phyloP scores from a whole-genome alignment of 306 rosid genomes.

The Cicer arietinum region DNA sequence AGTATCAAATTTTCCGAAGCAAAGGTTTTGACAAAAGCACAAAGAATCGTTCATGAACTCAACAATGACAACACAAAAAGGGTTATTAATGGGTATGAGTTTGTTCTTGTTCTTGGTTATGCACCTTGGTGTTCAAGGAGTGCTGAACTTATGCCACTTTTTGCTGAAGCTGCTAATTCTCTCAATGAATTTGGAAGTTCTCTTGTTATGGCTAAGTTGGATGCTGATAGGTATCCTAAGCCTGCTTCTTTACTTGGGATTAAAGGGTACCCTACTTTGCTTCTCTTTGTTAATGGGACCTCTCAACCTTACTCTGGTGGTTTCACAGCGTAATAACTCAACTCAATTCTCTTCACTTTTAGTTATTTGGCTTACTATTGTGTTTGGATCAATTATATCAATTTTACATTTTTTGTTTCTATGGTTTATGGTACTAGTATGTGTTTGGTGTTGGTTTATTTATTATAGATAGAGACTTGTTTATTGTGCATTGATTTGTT shows the following conservation, averaged over 20 bases:
- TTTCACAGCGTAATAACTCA: conserved; percentile 66
- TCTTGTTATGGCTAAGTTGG: conserved; percentile 86
- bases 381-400: neutral
- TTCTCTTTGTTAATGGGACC: conserved; percentile 85
- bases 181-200: conserved; percentile 70
- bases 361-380: neutral
- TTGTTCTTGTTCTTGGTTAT: conserved; percentile 82
- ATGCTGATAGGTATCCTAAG: conserved; percentile 79
- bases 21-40: conserved; percentile 77
- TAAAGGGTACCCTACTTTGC: conserved; percentile 89
- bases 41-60: conserved; percentile 85
- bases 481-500: conserved; percentile 7
- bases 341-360: conserved; percentile 13
- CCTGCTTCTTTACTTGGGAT: conserved; percentile 77
- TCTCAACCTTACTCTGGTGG: conserved; percentile 88
- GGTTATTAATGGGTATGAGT: conserved; percentile 69
- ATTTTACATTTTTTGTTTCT: neutral
- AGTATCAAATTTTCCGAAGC: conserved; percentile 75
- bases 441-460: conserved; percentile 23
- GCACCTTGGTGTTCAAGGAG: conserved; percentile 98
- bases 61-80: conserved; percentile 73
- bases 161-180: conserved; percentile 89
- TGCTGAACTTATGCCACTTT: conserved; percentile 95
- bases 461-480: neutral
- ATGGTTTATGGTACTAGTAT: conserved; percentile 43